Conservation (phyloP, 192 early-diverging fungal species). For the Backusella australiensis region DNA sequence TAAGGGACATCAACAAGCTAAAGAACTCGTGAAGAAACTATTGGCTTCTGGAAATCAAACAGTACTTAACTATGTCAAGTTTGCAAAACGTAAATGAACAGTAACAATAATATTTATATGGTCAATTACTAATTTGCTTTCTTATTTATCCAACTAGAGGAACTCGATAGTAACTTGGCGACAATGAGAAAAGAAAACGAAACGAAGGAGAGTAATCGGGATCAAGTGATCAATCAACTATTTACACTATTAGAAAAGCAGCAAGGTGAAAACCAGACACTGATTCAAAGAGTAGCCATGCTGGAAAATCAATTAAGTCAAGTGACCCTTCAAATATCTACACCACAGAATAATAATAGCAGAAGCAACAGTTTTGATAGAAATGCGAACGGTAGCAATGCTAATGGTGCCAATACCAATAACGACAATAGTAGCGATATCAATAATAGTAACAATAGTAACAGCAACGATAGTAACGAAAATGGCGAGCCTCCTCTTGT, state of each 20-base stretch:
- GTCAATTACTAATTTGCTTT: not conserved
- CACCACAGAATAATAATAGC: not conserved
- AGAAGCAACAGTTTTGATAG: not conserved
- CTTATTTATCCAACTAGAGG: not conserved
- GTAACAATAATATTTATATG: not conserved
- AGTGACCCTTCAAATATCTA: not conserved
- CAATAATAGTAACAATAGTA: not conserved
- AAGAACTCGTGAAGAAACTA: slow-evolving; percentile 15
- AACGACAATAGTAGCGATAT: not conserved
- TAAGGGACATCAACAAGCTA: slow-evolving; percentile 61
- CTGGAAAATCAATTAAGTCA: not conserved
- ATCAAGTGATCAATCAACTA: not conserved
- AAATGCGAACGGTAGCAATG: too few relatives aligned
- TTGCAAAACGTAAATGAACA: not conserved
- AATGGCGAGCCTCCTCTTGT: too few relatives aligned
- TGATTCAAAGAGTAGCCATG: not conserved
- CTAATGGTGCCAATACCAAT: not conserved
- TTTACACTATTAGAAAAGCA: not conserved
- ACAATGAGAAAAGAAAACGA: not conserved
- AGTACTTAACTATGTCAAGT: not conserved
- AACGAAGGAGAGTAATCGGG: not conserved
- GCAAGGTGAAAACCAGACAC: not conserved
- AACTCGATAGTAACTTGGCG: not conserved
- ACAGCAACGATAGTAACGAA: too few relatives aligned
- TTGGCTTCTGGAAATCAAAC: not conserved